Percentiles rank a stretch among this genome's conserved stretches.
Evolutionary conservation across 2,329 filamentous ascomycete genomes (phyloP).

Genomic region (Trichoderma koningii): DNA sequence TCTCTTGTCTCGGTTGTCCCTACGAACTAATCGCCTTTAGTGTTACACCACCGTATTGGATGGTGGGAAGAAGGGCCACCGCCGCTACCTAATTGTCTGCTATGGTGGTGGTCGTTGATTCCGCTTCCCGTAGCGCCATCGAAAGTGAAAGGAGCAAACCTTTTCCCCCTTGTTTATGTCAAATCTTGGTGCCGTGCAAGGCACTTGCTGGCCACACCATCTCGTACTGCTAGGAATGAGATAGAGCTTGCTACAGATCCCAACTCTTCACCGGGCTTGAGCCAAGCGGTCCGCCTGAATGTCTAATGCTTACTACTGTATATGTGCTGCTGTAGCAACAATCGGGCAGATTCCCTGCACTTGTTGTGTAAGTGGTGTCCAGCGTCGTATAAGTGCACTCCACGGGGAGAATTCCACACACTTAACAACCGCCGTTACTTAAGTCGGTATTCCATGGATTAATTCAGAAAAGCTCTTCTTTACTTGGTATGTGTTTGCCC

Average conservation of each 20-base stretch:
- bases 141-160: not conserved
- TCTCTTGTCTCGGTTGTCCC: not conserved
- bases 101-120: not conserved
- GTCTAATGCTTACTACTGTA: not conserved
- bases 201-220: constrained; percentile 17
- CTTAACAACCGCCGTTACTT: too few relatives aligned
- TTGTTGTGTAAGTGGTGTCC: too few relatives aligned
- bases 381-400: too few relatives aligned
- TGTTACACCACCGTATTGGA: not conserved
- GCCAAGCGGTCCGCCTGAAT: not conserved
- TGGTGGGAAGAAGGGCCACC: too few relatives aligned
- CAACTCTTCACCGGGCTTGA: constrained; percentile 12
- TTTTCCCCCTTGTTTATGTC: not conserved
- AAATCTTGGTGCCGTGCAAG: constrained; percentile 14
- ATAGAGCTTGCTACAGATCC: constrained; percentile 13
- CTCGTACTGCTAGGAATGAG: not conserved
- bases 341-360: not conserved
- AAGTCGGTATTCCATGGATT: too few relatives aligned
- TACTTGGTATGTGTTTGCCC: too few relatives aligned
- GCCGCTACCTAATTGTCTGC: not conserved
- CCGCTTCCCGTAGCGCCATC: constrained; percentile 3
- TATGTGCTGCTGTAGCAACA: not conserved
- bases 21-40: not conserved
- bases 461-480: too few relatives aligned
- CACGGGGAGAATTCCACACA: too few relatives aligned